These are phyloP conservation scores for Aspergillus viridinutans DNA, from an alignment of 2,329 filamentous ascomycete species.

Conservation along the genomic window DNA sequence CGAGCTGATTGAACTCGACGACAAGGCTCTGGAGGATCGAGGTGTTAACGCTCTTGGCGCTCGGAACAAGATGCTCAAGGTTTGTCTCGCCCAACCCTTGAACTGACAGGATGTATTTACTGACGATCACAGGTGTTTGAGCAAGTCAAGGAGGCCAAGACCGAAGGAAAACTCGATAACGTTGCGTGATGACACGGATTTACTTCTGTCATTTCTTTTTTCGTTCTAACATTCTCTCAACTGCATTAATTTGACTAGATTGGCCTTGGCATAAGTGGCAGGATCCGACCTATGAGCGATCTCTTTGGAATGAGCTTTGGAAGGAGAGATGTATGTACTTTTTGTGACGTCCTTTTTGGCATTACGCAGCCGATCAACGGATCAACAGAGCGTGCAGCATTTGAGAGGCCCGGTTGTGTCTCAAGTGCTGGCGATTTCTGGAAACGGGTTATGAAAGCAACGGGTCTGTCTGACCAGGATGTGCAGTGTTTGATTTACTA, in stretches of 20 bases:
- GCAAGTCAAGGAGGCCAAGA: constrained; percentile 79
- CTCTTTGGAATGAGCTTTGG: constrained; percentile 13
- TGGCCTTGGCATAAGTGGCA: constrained; percentile 21
- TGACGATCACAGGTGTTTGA: constrained; percentile 70
- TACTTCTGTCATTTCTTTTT: constrained; percentile 8
- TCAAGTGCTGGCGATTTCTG: constrained; percentile 11
- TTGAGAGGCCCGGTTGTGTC: constrained; percentile 21
- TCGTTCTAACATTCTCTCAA: constrained; percentile 24
- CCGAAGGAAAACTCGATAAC: constrained; percentile 62
- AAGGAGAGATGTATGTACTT: constrained; percentile 12
- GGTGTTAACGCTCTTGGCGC: constrained; percentile 95
- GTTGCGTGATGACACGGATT: constrained; percentile 23
- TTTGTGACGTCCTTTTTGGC: constrained; percentile 10
- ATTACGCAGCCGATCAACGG: constrained; percentile 10
- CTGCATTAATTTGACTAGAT: constrained; percentile 25
- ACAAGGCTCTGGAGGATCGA: constrained; percentile 85
- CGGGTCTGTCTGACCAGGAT: constrained; percentile 5
- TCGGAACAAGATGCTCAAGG: constrained; percentile 96
- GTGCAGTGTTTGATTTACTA: constrained; percentile 9
- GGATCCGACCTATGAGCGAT: constrained; percentile 19
- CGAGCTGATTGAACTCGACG: constrained; percentile 85
- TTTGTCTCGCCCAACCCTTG: constrained; percentile 31
- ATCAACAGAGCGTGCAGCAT: not conserved
- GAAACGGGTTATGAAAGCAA: constrained; percentile 12
- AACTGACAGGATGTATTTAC: not conserved